A percentile compares a stretch with the other conserved stretches of the same genome.
Evolutionary conservation across 257 asterid genomes (phyloP).

Genomic region (Lycium ferocissimum): DNA sequence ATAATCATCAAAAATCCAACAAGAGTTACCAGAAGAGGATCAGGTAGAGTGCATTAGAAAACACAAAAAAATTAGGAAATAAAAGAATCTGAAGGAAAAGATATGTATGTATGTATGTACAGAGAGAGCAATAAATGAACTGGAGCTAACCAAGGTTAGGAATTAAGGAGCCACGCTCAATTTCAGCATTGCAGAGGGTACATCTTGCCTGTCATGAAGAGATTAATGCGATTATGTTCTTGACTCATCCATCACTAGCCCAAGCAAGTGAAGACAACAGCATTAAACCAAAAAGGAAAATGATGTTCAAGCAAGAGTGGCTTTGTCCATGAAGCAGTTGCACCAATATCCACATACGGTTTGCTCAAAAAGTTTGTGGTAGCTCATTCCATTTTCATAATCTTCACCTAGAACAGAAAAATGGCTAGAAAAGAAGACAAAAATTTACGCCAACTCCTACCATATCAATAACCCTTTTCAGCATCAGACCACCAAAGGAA

Average conservation of each 20-base stretch:
- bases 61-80: not conserved
- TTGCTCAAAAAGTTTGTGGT: not conserved
- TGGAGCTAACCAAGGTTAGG: constrained; percentile 79
- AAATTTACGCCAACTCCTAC: constrained; percentile 56
- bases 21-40: not conserved
- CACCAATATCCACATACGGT: not conserved
- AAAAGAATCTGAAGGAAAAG: constrained; percentile 20
- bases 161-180: constrained; percentile 69
- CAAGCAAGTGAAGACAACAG: constrained; percentile 15
- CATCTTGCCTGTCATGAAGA: constrained; percentile 80
- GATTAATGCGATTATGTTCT: constrained; percentile 32
- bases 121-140: not conserved
- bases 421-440: constrained; percentile 7
- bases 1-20: constrained; percentile 4
- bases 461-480: constrained; percentile 78
- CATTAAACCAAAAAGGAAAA: constrained; percentile 20
- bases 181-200: constrained; percentile 77
- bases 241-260: constrained; percentile 28
- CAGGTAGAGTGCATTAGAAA: not conserved
- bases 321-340: not conserved
- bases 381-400: not conserved
- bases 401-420: constrained; percentile 23
- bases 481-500: constrained; percentile 96
- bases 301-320: constrained; percentile 20
- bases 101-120: not conserved